Percentiles rank a stretch among this genome's conserved stretches.
phyloP scores from a whole-genome alignment of 805 yeast genomes.

The Hanseniaspora jakobsenii region DNA sequence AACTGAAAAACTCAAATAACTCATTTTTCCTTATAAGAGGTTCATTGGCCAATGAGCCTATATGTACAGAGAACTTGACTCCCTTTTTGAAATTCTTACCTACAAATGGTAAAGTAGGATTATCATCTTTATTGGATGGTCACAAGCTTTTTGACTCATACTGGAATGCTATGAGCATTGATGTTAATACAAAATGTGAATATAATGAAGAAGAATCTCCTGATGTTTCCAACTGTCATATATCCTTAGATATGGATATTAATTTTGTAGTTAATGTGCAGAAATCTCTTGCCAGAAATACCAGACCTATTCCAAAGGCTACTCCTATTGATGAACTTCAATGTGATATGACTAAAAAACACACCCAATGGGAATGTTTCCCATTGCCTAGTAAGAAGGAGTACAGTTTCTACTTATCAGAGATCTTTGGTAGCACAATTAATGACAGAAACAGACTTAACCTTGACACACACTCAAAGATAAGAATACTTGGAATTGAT shows the following conservation, averaged over 20 bases:
- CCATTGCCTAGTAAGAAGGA: constrained; percentile 48
- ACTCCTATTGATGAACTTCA: constrained; percentile 52
- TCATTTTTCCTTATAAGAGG: constrained; percentile 56
- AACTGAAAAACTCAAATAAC: constrained; percentile 25
- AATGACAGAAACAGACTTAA: constrained; percentile 41
- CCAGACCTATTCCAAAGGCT: constrained; percentile 72
- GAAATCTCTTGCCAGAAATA: constrained; percentile 48
- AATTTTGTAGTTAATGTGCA: constrained; percentile 63
- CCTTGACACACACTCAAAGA: constrained; percentile 36
- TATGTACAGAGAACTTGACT: constrained; percentile 92
- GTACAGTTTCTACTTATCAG: constrained; percentile 42
- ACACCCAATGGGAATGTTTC: constrained; percentile 60
- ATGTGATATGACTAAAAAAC: constrained; percentile 56
- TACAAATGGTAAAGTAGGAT: constrained; percentile 81
- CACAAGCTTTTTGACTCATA: constrained; percentile 79
- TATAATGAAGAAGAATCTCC: constrained; percentile 19
- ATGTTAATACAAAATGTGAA: constrained; percentile 48
- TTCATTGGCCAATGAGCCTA: constrained; percentile 85
- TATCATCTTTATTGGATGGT: constrained; percentile 76
- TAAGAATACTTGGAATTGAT: constrained; percentile 35
- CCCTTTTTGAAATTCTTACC: constrained; percentile 86
- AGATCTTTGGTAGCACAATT: constrained; percentile 59
- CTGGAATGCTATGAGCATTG: constrained; percentile 91
- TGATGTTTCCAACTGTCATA: constrained; percentile 30
- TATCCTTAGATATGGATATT: constrained; percentile 51